A percentile compares a stretch with the other conserved stretches of the same genome.
phyloP scores from a whole-genome alignment of 129 eudicot genomes.

The Erigeron canadensis region DNA sequence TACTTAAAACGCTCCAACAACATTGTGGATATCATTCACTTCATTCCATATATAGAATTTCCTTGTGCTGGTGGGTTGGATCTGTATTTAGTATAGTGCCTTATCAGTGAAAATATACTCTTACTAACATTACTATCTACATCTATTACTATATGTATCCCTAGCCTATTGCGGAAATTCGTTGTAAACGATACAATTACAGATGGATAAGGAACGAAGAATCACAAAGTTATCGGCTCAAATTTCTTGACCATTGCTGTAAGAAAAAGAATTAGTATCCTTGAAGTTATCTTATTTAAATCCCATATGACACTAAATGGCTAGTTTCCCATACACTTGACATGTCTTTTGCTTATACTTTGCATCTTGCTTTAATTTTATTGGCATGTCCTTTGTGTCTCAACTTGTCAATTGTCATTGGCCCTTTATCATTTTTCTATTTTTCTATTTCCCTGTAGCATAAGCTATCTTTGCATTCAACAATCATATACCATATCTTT shows the following conservation, averaged over 20 bases:
- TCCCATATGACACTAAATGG: constrained; percentile 30
- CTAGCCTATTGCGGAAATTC: constrained; percentile 3
- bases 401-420: constrained; percentile 3
- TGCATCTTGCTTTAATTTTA: constrained; percentile 28
- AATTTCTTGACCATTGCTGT: not conserved
- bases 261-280: constrained; percentile 30
- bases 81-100: constrained; percentile 22
- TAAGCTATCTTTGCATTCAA: not conserved
- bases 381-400: constrained; percentile 23
- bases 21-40: constrained; percentile 18
- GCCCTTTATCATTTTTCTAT: not conserved
- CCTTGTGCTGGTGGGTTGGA: constrained; percentile 23
- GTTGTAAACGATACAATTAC: not conserved
- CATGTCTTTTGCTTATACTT: constrained; percentile 38
- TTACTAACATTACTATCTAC: constrained; percentile 7
- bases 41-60: constrained; percentile 23
- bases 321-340: constrained; percentile 25
- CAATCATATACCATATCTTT: not conserved
- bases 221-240: constrained; percentile 13
- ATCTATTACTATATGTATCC: constrained; percentile 11
- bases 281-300: constrained; percentile 22
- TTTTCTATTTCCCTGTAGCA: not conserved
- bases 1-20: constrained; percentile 10
- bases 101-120: constrained; percentile 1
- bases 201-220: constrained; percentile 8